These are phyloP conservation scores for Candida cerambycidarum DNA, from an alignment of 805 yeast genomes.

Conservation along the genomic window DNA sequence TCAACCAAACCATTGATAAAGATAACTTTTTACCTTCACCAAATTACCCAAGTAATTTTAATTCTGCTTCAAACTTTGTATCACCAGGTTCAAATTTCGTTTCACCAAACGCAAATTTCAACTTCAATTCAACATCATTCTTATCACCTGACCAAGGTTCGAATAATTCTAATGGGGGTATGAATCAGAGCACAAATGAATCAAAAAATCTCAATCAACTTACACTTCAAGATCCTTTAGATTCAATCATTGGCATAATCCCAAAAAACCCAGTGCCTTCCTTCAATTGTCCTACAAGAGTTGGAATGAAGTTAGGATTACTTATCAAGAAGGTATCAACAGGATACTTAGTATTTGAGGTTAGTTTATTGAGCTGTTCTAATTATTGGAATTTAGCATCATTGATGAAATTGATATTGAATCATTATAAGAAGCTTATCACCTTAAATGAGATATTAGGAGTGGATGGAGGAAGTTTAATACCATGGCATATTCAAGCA, in stretches of 20 bases:
- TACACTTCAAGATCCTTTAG: constrained; percentile 47
- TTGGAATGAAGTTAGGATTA: constrained; percentile 72
- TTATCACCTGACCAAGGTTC: constrained; percentile 8
- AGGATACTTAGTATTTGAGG: constrained; percentile 49
- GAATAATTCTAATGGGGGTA: not conserved
- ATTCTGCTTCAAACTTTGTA: not conserved
- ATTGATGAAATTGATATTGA: constrained; percentile 54
- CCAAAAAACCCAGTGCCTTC: constrained; percentile 63
- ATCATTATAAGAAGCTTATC: constrained; percentile 61
- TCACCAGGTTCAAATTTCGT: constrained; percentile 8
- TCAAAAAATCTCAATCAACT: constrained; percentile 16
- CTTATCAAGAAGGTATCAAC: constrained; percentile 43
- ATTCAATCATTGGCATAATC: constrained; percentile 56
- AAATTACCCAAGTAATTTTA: not conserved
- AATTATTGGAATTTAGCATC: constrained; percentile 57
- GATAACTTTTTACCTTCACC: constrained; percentile 4
- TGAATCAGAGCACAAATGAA: not conserved
- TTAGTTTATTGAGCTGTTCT: constrained; percentile 72
- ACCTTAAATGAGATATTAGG: constrained; percentile 43
- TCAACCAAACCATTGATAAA: not conserved
- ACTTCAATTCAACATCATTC: constrained; percentile 5
- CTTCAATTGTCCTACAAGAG: constrained; percentile 66
- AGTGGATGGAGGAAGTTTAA: constrained; percentile 29
- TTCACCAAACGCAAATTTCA: constrained; percentile 7
- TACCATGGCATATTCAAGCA: constrained; percentile 75